Conservation (phyloP, 192 early-diverging fungal species). For the Blastocladiella britannica region DNA sequence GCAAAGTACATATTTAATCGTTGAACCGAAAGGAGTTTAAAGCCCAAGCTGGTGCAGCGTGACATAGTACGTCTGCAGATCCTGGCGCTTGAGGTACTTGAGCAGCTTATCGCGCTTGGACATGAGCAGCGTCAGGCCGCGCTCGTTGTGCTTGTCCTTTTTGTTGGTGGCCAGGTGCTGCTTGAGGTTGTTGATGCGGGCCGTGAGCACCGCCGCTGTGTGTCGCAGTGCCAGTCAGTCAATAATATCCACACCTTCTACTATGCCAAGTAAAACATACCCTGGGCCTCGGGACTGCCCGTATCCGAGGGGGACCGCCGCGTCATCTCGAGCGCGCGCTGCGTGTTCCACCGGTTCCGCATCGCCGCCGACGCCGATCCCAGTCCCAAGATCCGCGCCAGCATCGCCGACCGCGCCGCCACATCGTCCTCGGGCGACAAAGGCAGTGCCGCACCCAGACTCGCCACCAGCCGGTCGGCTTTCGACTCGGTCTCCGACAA, state of each 20-base stretch:
- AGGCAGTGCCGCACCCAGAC: too few species aligned
- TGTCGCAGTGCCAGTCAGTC: conserved; percentile 1
- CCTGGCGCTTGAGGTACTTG: conserved; percentile 64
- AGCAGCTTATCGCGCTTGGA: conserved; percentile 67
- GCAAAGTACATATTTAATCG: too few species aligned
- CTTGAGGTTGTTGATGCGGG: conserved; percentile 68
- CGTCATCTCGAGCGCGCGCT: conserved; percentile 52
- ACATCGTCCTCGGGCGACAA: too few species aligned
- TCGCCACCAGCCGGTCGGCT: too few species aligned
- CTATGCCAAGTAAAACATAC: conserved; percentile 16
- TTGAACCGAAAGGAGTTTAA: too few species aligned
- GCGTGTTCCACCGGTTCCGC: conserved; percentile 54
- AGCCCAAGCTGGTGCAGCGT: conserved; percentile 51
- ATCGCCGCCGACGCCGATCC: conserved; percentile 39
- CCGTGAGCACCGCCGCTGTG: conserved; percentile 73
- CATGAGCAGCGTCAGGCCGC: conserved; percentile 52
- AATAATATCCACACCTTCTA: not conserved
- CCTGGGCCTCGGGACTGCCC: conserved; percentile 83
- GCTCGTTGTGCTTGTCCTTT: conserved; percentile 83
- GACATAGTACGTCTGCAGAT: conserved; percentile 39
- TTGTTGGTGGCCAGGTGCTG: conserved; percentile 52
- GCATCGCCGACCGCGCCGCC: too few species aligned
- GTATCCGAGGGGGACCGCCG: conserved; percentile 57
- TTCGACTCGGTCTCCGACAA: too few species aligned
- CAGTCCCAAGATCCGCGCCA: too few species aligned